Percentiles rank a stretch among this genome's conserved stretches.
phyloP scores from a whole-genome alignment of 2,329 filamentous ascomycete species.

The Mariannaea elegans region DNA sequence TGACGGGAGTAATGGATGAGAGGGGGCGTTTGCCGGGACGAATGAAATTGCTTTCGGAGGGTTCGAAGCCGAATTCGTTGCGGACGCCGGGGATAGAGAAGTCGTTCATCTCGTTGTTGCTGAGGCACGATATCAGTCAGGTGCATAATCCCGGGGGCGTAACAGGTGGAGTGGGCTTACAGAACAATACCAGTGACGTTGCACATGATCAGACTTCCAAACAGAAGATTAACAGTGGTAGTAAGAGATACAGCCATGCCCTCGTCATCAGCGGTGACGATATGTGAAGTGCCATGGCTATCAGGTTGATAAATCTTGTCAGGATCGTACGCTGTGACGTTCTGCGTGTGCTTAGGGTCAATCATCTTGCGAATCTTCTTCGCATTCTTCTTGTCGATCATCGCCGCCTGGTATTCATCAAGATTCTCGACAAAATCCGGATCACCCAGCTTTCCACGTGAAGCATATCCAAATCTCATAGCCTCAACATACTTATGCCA shows the following conservation, averaged over 20 bases:
- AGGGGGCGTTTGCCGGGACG: slow-evolving; percentile 82
- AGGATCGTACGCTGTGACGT: slow-evolving; percentile 79
- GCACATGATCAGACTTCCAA: slow-evolving; percentile 81
- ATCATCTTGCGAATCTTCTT: slow-evolving; percentile 72
- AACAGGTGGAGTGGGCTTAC: slow-evolving; percentile 46
- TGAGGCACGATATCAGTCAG: slow-evolving; percentile 22
- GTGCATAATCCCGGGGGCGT: neutral
- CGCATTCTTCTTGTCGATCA: slow-evolving; percentile 71
- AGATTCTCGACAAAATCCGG: slow-evolving; percentile 76
- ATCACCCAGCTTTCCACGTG: slow-evolving; percentile 83
- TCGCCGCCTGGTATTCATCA: slow-evolving; percentile 68
- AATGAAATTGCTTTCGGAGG: slow-evolving; percentile 83
- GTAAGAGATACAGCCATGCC: slow-evolving; percentile 85
- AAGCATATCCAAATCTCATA: slow-evolving; percentile 87
- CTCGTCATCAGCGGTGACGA: slow-evolving; percentile 74
- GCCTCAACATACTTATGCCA: slow-evolving; percentile 88
- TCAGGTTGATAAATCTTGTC: slow-evolving; percentile 70
- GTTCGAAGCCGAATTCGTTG: slow-evolving; percentile 88
- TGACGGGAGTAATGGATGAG: slow-evolving; percentile 82
- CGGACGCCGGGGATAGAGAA: slow-evolving; percentile 82
- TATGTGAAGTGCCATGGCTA: slow-evolving; percentile 77
- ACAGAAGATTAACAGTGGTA: slow-evolving; percentile 88
- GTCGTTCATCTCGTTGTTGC: slow-evolving; percentile 76
- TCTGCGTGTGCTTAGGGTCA: slow-evolving; percentile 74
- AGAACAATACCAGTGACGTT: slow-evolving; percentile 85